A percentile compares a stretch with the other conserved stretches of the same genome.
phyloP scores from a whole-genome alignment of 768 basidiomycete genomes.

The Suillus cothurnatus region DNA sequence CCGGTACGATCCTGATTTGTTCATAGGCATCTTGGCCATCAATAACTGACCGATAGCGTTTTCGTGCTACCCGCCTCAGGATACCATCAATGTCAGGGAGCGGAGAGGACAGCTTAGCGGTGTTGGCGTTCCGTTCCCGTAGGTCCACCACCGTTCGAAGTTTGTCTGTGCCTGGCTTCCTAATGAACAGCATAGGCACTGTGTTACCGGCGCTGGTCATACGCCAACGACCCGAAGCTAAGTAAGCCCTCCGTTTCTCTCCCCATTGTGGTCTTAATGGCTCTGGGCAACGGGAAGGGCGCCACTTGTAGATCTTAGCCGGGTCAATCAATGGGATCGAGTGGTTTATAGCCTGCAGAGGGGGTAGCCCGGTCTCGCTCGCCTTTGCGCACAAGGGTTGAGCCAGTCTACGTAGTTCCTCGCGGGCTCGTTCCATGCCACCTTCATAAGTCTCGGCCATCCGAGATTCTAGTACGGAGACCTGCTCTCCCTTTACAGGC shows the following conservation, averaged over 20 bases:
- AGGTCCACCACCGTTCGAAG: slow-evolving; percentile 39
- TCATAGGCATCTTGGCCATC: no score
- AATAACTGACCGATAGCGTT: no score
- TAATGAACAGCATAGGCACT: slow-evolving; percentile 5
- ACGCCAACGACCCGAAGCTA: slow-evolving; percentile 39
- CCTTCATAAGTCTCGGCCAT: not conserved
- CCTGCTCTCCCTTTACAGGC: not conserved
- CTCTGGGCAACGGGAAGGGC: not conserved
- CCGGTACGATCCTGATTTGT: no score
- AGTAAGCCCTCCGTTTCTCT: slow-evolving; percentile 21
- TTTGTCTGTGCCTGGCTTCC: slow-evolving; percentile 29
- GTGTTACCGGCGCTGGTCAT: slow-evolving; percentile 16
- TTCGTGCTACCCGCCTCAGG: no score
- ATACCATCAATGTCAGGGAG: no score
- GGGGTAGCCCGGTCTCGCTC: slow-evolving; percentile 30
- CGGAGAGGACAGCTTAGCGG: slow-evolving; percentile 39
- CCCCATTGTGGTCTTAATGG: not conserved
- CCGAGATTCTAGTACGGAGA: not conserved
- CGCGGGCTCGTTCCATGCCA: rapidly evolving
- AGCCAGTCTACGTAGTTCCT: not conserved
- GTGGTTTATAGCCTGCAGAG: slow-evolving; percentile 42
- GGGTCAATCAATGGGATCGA: slow-evolving; percentile 40
- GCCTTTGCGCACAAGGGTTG: not conserved
- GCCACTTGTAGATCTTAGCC: not conserved
- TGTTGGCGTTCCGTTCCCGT: slow-evolving; percentile 43